phyloP scores from a whole-genome alignment of 2,329 filamentous ascomycete genomes.

The Nemania sp. region DNA sequence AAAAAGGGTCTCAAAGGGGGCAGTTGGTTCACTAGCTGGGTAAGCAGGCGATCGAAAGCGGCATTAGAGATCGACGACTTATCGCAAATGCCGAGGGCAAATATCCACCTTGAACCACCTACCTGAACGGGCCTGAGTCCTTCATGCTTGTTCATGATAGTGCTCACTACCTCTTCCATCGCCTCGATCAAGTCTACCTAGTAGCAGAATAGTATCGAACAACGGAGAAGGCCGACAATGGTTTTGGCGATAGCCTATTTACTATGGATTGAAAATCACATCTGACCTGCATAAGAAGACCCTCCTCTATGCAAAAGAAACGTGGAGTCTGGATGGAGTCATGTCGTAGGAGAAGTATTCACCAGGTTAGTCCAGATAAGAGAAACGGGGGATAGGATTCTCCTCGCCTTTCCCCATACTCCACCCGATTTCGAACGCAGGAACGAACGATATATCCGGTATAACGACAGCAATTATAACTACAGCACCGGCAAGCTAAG shows the following conservation, averaged over 20 bases:
- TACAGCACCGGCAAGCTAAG: background rate
- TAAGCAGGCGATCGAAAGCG: slow-evolving; percentile 12
- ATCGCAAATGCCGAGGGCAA: slow-evolving; percentile 28
- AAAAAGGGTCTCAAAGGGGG: slow-evolving; percentile 6
- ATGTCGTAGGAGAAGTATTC: slow-evolving; percentile 1
- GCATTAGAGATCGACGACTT: slow-evolving; percentile 19
- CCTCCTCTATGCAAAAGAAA: slow-evolving; percentile 11
- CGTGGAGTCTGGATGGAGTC: slow-evolving; percentile 23
- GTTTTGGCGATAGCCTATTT: slow-evolving; percentile 10
- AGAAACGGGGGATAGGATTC: background rate
- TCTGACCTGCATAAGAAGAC: slow-evolving; percentile 13
- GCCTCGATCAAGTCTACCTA: background rate
- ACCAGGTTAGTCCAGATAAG: slow-evolving; percentile 8
- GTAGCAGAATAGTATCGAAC: background rate
- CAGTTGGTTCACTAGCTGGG: slow-evolving; percentile 7
- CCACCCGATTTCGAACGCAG: slow-evolving; percentile 27
- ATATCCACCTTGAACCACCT: slow-evolving; percentile 19
- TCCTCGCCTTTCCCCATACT: slow-evolving; percentile 6
- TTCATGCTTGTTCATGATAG: slow-evolving; percentile 7
- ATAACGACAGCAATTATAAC: slow-evolving; percentile 19
- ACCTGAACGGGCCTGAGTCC: slow-evolving; percentile 20
- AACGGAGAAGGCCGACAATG: slow-evolving; percentile 13
- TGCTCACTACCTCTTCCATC: slow-evolving; percentile 5
- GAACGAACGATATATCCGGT: slow-evolving; percentile 17
- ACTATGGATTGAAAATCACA: background rate